These are phyloP conservation scores for Phaeosphaeriaceae sp. DNA, from an alignment of 2,329 filamentous ascomycete genomes.

Conservation along the genomic window DNA sequence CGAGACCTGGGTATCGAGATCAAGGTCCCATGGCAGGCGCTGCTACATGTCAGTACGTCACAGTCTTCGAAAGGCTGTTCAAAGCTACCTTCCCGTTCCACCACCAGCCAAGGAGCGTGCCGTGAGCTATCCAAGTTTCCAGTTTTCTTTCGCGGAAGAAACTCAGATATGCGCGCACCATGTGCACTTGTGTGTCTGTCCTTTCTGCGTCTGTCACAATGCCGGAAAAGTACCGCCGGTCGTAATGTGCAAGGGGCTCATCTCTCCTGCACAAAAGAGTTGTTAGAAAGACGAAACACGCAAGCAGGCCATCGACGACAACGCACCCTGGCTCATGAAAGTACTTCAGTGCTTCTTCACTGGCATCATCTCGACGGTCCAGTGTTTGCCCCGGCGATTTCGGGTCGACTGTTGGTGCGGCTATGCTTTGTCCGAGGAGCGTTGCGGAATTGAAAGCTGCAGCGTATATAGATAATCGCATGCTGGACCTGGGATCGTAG, in stretches of 20 bases:
- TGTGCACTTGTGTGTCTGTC: constrained; percentile 69
- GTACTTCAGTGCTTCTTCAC: constrained; percentile 40
- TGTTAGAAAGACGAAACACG: not conserved
- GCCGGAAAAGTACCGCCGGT: constrained; percentile 72
- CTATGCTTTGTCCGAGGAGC: constrained; percentile 26
- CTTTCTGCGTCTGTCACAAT: constrained; percentile 71
- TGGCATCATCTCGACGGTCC: constrained; percentile 6
- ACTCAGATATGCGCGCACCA: constrained; percentile 76
- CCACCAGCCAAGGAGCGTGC: constrained; percentile 86
- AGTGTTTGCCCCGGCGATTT: not conserved
- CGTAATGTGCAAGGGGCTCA: constrained; percentile 74
- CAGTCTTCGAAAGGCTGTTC: not conserved
- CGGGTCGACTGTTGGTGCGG: constrained; percentile 23
- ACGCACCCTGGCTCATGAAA: constrained; percentile 50
- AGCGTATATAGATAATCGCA: constrained; percentile 37
- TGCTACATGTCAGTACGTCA: constrained; percentile 46
- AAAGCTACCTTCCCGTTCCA: constrained; percentile 72
- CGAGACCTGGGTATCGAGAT: constrained; percentile 81
- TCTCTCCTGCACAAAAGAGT: constrained; percentile 41
- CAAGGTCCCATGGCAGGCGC: constrained; percentile 84
- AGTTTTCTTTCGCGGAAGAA: constrained; percentile 69
- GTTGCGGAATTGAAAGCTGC: constrained; percentile 24
- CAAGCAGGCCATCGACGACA: not conserved
- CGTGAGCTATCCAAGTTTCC: constrained; percentile 88
- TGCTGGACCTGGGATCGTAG: constrained; percentile 11